Evolutionary conservation across 768 basidiomycete species (phyloP), one percentile per base, ranked within the genome.

Genomic region (Boletus fagicola): DNA sequence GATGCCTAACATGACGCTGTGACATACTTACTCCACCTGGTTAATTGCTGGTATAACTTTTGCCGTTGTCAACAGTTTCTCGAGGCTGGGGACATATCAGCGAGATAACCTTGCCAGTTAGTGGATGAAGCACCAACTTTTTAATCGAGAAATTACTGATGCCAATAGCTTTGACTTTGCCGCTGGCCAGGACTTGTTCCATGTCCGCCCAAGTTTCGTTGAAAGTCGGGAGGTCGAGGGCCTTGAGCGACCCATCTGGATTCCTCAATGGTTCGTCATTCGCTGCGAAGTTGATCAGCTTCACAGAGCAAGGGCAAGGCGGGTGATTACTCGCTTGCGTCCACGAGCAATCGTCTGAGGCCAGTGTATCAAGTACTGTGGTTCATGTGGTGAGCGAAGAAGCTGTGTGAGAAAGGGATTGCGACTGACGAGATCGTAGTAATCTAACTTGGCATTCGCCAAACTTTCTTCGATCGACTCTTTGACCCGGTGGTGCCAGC

Each of bases 11-110:
- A n/a, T 35, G 33, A n/a, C 45, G 30, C 12, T 18, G 26, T 43
- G 28, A 8, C 26, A 24, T 42, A 15, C 51, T 45, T n/a, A 53
- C 72, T 86, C 83, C 20, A 87, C 79, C 68, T 90, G 88, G 63
- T 90, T 84, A 16, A 83, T 78, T 36, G 83, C 83, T 18, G 88
- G 87, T n/a, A 80, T 74, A 62, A 87, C 78, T 22, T 71, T 78
- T 58, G 75, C 78, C 22, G 77, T 74, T 38, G 77, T 70, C 31
- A 82, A 68, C 8, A 85, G 73, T 38, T 74, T 57, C 53, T 63
- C 63, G 47, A 72, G 39, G 53, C 51, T 49, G 18, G 42, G 46
- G 42, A n/a, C 22, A 42, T 6, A 28, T 49, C 22, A 45, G 22
- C 9, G 20, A 24, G 3, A 18, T 12, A 15, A 20, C 40, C 36